Conservation (phyloP, 345 rosid species). For the Noccaea caerulescens region DNA sequence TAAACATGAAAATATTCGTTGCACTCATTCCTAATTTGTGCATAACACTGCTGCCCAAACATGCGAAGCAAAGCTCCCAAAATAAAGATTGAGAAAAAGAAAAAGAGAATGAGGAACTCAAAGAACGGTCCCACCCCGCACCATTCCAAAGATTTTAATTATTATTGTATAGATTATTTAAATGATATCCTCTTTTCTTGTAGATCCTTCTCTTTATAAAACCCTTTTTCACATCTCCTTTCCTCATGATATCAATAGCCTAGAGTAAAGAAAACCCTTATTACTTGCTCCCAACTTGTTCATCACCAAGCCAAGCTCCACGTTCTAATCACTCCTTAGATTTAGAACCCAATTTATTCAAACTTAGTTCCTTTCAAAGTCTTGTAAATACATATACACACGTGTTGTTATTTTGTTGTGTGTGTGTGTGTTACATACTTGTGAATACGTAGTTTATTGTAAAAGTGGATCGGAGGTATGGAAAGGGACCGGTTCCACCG, state of each 20-base stretch:
- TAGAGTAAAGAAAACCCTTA: conserved; percentile 33
- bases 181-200: conserved; percentile 23
- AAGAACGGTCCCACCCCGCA: conserved; percentile 39
- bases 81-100: conserved; percentile 28
- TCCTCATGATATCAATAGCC: conserved; percentile 30
- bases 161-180: not conserved
- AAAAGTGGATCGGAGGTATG: conserved; percentile 83
- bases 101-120: conserved; percentile 42
- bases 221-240: conserved; percentile 35
- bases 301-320: conserved; percentile 26
- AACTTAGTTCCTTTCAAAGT: conserved; percentile 18
- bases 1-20: not conserved
- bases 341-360: not conserved
- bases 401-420: conserved; percentile 10
- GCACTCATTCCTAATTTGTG: conserved; percentile 27
- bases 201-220: conserved; percentile 42
- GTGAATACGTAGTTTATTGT: conserved; percentile 11
- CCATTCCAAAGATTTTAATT: conserved; percentile 25
- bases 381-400: conserved; percentile 5
- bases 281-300: conserved; percentile 27
- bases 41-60: conserved; percentile 45
- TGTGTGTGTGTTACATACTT: conserved; percentile 3
- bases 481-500: conserved; percentile 74
- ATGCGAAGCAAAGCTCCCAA: conserved; percentile 37
- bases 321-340: conserved; percentile 17